Base-by-base conservation (phyloP, 352 stramenopile genomes). In the Pythium apleroticum region DNA sequence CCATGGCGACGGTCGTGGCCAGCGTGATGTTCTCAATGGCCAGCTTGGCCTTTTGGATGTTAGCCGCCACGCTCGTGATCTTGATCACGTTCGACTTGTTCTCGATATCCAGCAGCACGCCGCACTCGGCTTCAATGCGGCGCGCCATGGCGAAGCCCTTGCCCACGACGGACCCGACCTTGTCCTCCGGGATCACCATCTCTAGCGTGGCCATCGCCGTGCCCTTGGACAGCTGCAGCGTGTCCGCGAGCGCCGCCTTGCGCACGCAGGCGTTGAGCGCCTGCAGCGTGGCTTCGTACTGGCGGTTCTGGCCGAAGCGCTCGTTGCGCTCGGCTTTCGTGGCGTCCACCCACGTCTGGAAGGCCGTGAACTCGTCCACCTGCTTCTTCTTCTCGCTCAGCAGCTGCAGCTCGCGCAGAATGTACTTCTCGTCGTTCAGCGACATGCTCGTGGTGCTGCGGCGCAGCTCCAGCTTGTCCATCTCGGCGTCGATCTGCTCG, bases 391-490 rank as follows among this genome's bases (percentile, higher is more conserved):
- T 79, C 15, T 84, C 74, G 56, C 85, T 80, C 46, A 93, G 77
- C 65, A 73, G 58, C 60, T 90, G 74, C 55, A 93, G 39, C 33
- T 93, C 82, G 59, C 81, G 76, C 54, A 93, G 43, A 62, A 93
- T 71, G 46, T 75, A 77, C 58, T 87, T 87, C 66, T 93, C 85
- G 54, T 93, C 82, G 17, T 76, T 72, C 2, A 87, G 73, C 30
- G 81, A 78, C 81, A 93, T 91, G 65, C 74, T 85, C 62, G 81
- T 90, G 20, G 85, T 93, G 57, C 70, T 86, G 20, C 83, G 82
- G 41, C 74, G 70, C 46, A 80, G 76, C 64, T 93, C 85, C 45
- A 87, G 81, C 25, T 65, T 63, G 15, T 73, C 58, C 74, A 90
- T 90, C 60, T 89, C 75, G 33, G 77, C 69, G 28, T 82, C 72